Evolutionary conservation across 805 yeast genomes (phyloP).

Genomic region (Wickerhamomyces subpelliculosus): DNA sequence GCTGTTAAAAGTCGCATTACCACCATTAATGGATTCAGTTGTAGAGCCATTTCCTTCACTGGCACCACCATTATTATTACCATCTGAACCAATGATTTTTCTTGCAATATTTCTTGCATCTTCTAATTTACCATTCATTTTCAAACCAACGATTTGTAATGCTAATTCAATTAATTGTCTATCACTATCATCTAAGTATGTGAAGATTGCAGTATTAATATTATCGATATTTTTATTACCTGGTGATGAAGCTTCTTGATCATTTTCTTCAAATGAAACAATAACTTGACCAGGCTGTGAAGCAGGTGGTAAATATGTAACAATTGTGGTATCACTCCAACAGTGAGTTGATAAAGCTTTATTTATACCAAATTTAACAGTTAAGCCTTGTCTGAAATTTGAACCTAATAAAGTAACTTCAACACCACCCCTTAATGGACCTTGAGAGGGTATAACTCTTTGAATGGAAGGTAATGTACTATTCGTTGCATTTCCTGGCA

Average conservation of each 20-base stretch:
- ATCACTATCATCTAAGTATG: conserved; percentile 93
- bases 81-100: conserved; percentile 67
- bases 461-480: conserved; percentile 39
- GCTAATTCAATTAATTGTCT: conserved; percentile 92
- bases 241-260: conserved; percentile 17
- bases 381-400: conserved; percentile 76
- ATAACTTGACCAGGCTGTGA: conserved; percentile 83
- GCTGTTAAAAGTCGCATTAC: conserved; percentile 4
- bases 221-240: conserved; percentile 8
- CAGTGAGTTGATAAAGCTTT: conserved; percentile 82
- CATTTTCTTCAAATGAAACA: conserved; percentile 63
- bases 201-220: conserved; percentile 47
- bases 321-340: conserved; percentile 93
- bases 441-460: conserved; percentile 90
- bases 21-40: conserved; percentile 5
- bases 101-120: conserved; percentile 93
- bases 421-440: conserved; percentile 93
- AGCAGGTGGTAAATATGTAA: conserved; percentile 91
- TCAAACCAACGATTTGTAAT: conserved; percentile 90
- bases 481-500: conserved; percentile 1
- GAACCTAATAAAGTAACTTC: conserved; percentile 89
- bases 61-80: conserved; percentile 7
- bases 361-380: conserved; percentile 81
- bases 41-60: conserved; percentile 3
- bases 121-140: conserved; percentile 93